Evolutionary conservation across 768 basidiomycete genomes (phyloP).

Genomic region (Lactifluus piperatus): DNA sequence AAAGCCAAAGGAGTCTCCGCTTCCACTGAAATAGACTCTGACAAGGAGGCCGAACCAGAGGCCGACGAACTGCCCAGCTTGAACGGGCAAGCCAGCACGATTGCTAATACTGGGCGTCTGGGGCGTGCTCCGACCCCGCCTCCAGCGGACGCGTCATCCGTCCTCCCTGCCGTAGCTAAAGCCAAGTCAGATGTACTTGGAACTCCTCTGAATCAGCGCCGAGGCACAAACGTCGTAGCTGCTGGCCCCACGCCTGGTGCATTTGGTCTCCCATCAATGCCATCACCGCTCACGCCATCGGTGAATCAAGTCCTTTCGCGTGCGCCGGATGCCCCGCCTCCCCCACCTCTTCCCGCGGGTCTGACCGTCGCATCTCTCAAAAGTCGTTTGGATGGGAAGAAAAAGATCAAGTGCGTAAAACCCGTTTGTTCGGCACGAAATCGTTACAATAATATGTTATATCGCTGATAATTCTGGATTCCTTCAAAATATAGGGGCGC

Average conservation of each 20-base stretch:
- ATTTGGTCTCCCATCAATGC: constrained; percentile 33
- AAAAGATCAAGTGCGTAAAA: constrained; percentile 55
- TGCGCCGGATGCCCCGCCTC: constrained; percentile 18
- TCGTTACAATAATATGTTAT: neutral
- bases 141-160: neutral
- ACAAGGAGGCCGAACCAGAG: neutral
- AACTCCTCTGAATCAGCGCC: neutral
- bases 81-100: neutral
- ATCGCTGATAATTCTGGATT: neutral
- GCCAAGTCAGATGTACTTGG: neutral
- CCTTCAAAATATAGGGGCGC: constrained; percentile 43
- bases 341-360: constrained; percentile 47
- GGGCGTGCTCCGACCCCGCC: neutral
- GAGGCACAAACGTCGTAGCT: neutral
- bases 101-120: neutral
- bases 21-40: neutral
- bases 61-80: constrained; percentile 11
- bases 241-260: neutral
- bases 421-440: neutral
- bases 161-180: neutral
- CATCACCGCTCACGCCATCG: constrained; percentile 60
- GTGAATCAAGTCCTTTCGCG: constrained; percentile 45
- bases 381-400: constrained; percentile 56
- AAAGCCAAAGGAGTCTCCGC: neutral
- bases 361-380: constrained; percentile 49